Percentiles rank a stretch among this genome's conserved stretches.
Conservation (phyloP, 148 eudicot species). For the Vaccinium vitisidaea region DNA sequence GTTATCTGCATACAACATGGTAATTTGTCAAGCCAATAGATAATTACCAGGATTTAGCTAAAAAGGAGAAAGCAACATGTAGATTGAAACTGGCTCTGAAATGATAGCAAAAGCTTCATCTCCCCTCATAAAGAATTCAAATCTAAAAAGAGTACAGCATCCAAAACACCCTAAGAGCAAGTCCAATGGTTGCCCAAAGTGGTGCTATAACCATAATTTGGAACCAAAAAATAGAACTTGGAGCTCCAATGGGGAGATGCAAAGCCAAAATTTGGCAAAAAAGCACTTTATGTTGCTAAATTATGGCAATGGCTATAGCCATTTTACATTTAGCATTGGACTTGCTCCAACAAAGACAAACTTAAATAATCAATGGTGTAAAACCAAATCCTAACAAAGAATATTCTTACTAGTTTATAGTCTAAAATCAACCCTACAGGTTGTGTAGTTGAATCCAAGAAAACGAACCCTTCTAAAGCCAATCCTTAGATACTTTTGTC, state of each 20-base stretch:
- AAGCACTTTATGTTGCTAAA: no score
- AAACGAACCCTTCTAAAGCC: no score
- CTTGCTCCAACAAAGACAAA: neutral
- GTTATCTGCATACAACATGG: conserved; percentile 63
- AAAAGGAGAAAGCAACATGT: neutral
- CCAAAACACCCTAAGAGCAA: neutral
- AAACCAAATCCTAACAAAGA: neutral
- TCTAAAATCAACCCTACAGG: neutral
- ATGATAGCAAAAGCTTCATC: neutral
- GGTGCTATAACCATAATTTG: no score
- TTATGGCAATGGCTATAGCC: no score
- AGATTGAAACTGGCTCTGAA: neutral
- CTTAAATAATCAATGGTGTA: neutral
- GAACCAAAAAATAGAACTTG: no score
- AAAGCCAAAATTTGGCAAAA: no score
- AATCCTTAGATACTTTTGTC: neutral
- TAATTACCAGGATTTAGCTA: neutral
- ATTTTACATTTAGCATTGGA: no score
- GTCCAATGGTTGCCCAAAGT: no score
- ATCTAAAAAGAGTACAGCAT: neutral
- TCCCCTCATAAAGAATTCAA: neutral
- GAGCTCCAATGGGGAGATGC: no score
- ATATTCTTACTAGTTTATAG: neutral
- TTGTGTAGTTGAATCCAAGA: neutral
- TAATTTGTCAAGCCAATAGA: conserved; percentile 20